A percentile compares a stretch with the other conserved stretches of the same genome.
Conservation (phyloP, 352 stramenopile species). For the Globisporangium carolinianum region DNA sequence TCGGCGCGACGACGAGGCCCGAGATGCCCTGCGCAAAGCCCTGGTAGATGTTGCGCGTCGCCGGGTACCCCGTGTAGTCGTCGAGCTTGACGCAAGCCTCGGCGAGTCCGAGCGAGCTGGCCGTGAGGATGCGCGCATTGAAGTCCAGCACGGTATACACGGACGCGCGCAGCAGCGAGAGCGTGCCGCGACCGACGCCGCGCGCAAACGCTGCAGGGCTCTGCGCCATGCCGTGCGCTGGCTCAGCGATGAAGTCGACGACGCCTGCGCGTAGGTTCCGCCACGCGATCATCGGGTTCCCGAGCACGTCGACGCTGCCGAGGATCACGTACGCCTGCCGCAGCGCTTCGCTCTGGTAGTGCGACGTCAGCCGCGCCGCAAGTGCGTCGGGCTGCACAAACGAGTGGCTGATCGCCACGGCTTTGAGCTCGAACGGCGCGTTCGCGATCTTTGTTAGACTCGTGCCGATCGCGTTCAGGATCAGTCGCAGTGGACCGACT, state of each 20-base stretch:
- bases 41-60: conserved; percentile 84
- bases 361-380: conserved; percentile 53
- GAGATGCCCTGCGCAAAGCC: conserved; percentile 81
- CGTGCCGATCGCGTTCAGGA: conserved; percentile 82
- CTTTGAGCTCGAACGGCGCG: conserved; percentile 78
- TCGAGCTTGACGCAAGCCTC: conserved; percentile 84
- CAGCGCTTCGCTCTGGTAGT: conserved; percentile 86
- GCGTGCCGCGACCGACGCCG: conserved; percentile 70
- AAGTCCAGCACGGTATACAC: conserved; percentile 87
- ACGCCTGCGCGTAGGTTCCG: conserved; percentile 77
- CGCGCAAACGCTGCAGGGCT: conserved; percentile 75
- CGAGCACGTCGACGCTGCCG: conserved; percentile 81
- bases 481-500: conserved; percentile 70
- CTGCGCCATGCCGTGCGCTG: conserved; percentile 70
- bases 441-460: conserved; percentile 87
- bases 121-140: conserved; percentile 80
- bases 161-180: conserved; percentile 76
- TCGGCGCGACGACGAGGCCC: conserved; percentile 75
- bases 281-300: conserved; percentile 87
- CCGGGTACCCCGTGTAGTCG: conserved; percentile 83
- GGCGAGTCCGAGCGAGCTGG: conserved; percentile 70
- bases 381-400: conserved; percentile 79
- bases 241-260: conserved; percentile 79
- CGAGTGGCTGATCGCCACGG: conserved; percentile 70
- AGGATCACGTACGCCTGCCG: conserved; percentile 85